Base-by-base conservation (phyloP, 768 basidiomycete species). In the Trametes cinnabarina region DNA sequence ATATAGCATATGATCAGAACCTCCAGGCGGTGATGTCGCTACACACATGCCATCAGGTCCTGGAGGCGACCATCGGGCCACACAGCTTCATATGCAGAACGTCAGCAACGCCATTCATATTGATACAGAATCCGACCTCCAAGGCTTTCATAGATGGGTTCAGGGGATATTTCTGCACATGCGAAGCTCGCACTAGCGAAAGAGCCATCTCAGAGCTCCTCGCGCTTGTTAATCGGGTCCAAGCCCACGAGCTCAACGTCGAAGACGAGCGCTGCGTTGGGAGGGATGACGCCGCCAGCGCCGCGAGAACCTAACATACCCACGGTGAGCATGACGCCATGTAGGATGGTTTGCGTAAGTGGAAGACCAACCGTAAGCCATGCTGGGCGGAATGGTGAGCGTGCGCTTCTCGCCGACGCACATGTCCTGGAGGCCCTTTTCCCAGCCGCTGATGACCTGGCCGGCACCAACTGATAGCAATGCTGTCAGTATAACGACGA, bases 381-480 rank as follows among this genome's bases (percentile, higher is more conserved):
- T 75, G 48, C 76, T 60, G 6, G 92, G 68, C 14, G 94, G 94
- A 60, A 98, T 96, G 22, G 88, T 94, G 59, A 98, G 80, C 4
- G 79, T 91, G 42, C 94, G 87, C 78, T 92, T 94, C 77, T 97
- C 94, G 58, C 82, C 77, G 37, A 92, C 69, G 69, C 94, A 96
- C 86, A 96, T 94, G 53, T 88, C 90, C 37, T 81, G 56, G 47
- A 94, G 83, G 64, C 91, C 91, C 40, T 90, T 73, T 63, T 94
- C 91, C 91, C 91, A 94, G 17, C 91, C 91, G 63, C 79, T 78
- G 69, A 94, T 94, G 50, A 94, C 91, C 66, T 92, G 90, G 10
- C 88, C 87, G 39, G 78, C 72, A 48, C 91, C 91, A 28, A 94
- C 91, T 93, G 42, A 5, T 50, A 8, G 39, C 11, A 3, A 11